Evolutionary conservation across 73 alveolate genomes (phyloP).

Genomic region (Symbiodinium natans): DNA sequence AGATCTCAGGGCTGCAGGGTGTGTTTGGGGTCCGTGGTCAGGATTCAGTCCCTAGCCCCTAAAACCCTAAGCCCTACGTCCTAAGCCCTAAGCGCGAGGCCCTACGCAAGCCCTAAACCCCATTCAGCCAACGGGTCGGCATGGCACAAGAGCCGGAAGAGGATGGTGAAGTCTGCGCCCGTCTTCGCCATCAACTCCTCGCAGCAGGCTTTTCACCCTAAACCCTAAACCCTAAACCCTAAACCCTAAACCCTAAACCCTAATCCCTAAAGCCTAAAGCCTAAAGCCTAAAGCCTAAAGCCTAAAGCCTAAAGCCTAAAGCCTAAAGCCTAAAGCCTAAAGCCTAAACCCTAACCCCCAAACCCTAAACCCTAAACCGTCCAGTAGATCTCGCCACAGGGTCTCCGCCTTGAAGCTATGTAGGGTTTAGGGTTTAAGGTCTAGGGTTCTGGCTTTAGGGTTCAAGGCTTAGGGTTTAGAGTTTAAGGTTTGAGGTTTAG

Average conservation of each 20-base stretch:
- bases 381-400: not conserved
- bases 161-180: slow-evolving; percentile 61
- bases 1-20: too few relatives aligned
- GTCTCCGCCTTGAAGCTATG: not conserved
- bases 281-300: not conserved
- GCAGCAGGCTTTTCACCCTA: not conserved
- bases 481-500: not conserved
- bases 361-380: not conserved
- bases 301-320: too few relatives aligned
- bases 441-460: too few relatives aligned
- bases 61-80: not conserved
- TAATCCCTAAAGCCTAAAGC: not conserved
- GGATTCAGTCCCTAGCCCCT: not conserved
- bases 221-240: too few relatives aligned
- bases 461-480: too few relatives aligned
- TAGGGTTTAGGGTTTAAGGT: too few relatives aligned
- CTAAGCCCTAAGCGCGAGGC: not conserved
- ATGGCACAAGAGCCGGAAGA: slow-evolving; percentile 16
- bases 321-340: too few relatives aligned
- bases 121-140: not conserved
- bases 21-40: too few relatives aligned
- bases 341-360: too few relatives aligned
- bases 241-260: too few relatives aligned
- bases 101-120: not conserved
- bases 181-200: slow-evolving; percentile 24